These are phyloP conservation scores for Coffea canephora DNA, from an alignment of 257 asterid genomes.

Conservation along the genomic window DNA sequence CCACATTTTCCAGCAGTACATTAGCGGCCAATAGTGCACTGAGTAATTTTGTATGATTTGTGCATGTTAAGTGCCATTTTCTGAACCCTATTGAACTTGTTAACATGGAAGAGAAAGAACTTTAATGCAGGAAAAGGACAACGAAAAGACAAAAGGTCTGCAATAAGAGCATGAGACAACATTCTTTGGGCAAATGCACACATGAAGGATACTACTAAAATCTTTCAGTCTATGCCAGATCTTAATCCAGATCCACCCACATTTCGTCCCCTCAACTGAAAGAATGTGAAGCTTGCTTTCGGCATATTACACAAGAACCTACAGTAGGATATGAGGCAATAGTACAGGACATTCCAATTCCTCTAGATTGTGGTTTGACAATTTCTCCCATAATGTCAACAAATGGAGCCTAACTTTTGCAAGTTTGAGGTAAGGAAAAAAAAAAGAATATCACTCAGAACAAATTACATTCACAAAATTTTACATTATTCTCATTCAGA, in stretches of 20 bases:
- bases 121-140: constrained; percentile 20
- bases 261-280: constrained; percentile 23
- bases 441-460: neutral
- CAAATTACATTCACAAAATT: constrained; percentile 1
- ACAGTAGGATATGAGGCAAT: neutral
- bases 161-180: constrained; percentile 37
- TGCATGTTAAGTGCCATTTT: constrained; percentile 2
- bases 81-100: neutral
- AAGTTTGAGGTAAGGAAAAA: too few relatives aligned
- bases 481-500: constrained; percentile 23
- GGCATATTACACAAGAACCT: neutral
- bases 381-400: neutral
- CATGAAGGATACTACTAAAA: constrained; percentile 12
- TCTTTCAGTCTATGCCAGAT: constrained; percentile 7
- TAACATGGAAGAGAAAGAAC: constrained; percentile 9
- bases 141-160: constrained; percentile 30
- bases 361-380: neutral
- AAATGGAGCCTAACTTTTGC: neutral
- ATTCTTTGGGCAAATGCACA: constrained; percentile 24
- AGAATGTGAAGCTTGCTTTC: constrained; percentile 11
- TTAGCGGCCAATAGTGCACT: neutral
- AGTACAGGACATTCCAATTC: neutral
- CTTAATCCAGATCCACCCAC: constrained; percentile 29
- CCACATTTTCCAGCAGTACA: neutral
- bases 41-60: neutral